Evolutionary conservation across 495 filamentous ascomycete species (phyloP), one percentile per base, ranked within the genome.

Genomic region (Aspergillus heteromorphus): DNA sequence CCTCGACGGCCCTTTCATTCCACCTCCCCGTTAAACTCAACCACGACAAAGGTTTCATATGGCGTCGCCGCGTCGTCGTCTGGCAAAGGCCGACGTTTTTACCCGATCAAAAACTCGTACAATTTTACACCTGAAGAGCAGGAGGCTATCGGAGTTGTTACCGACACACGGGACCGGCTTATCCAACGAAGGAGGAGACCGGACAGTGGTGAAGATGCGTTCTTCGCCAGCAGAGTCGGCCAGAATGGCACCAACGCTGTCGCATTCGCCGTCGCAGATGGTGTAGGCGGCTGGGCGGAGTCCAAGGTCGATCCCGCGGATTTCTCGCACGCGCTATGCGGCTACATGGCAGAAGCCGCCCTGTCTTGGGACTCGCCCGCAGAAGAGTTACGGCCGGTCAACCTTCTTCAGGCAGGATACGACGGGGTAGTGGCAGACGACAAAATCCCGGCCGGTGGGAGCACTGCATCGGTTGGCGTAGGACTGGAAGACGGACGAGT

Each of bases 251-350:
- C 62, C n/a, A 62, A 66, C 11, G 63, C 71, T 6, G 60, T 77
- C 25, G 91, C 92, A 0, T 83, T 97, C 58, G 93, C 90, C 5
- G 83, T 99, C 17, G 88, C 92, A 45, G 93, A 97, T 64, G 93
- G 93, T 8, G 93, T 99, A 2, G 93, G 93, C 19, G 93, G 93
- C 40, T 99, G 93, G 90, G 80, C 83, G 40, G 89, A 96, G 57
- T 88, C 84, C 36, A 89, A 89, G 21, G 84, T 98, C 41, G 92
- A 99, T 63, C 90, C 95, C 16, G 89, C 91, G 9, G 87, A 97
- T 67, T 97, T 99, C 69, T 91, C 92, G 1, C 95, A 97, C 68
- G 87, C 86, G n/a, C 77, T 99, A 31, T 97, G 93, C 73, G 82
- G 87, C 48, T 87, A 92, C 63, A 97, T 97, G 88, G 91, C 89